These are phyloP conservation scores for Aspergillus viridinutans DNA, from an alignment of 2,329 filamentous ascomycete species.

Conservation along the genomic window DNA sequence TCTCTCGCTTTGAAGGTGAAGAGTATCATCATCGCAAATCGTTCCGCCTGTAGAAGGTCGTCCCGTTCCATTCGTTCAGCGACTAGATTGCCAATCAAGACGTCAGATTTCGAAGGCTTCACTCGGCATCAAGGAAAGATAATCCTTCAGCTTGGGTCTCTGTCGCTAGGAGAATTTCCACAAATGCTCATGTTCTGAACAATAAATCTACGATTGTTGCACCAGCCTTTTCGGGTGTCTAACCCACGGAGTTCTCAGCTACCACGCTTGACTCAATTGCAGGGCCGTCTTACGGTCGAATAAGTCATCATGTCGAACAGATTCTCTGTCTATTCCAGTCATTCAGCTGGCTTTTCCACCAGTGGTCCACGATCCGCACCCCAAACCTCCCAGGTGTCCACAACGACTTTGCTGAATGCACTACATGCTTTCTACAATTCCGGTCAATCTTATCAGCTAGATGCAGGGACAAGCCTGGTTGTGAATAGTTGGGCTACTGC, in stretches of 20 bases:
- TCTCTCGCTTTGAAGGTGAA: not conserved
- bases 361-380: constrained; percentile 54
- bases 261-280: not conserved
- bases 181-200: constrained; percentile 29
- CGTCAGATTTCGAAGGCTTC: not conserved
- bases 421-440: constrained; percentile 85
- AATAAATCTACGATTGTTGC: constrained; percentile 19
- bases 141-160: not conserved
- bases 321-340: constrained; percentile 57
- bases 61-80: constrained; percentile 2
- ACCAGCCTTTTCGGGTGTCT: not conserved
- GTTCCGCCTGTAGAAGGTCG: not conserved
- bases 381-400: constrained; percentile 77
- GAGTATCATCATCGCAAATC: not conserved
- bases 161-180: not conserved
- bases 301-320: constrained; percentile 54
- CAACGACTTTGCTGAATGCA: constrained; percentile 86
- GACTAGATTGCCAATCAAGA: not conserved
- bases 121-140: not conserved
- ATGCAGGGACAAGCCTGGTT: constrained; percentile 84
- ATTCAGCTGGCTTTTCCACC: constrained; percentile 53
- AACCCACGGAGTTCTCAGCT: not conserved
- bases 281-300: not conserved
- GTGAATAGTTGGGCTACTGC: constrained; percentile 95
- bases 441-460: constrained; percentile 76